phyloP scores from a whole-genome alignment of 164 flowering plant species.

The Kalanchoe fedtschenkoi region DNA sequence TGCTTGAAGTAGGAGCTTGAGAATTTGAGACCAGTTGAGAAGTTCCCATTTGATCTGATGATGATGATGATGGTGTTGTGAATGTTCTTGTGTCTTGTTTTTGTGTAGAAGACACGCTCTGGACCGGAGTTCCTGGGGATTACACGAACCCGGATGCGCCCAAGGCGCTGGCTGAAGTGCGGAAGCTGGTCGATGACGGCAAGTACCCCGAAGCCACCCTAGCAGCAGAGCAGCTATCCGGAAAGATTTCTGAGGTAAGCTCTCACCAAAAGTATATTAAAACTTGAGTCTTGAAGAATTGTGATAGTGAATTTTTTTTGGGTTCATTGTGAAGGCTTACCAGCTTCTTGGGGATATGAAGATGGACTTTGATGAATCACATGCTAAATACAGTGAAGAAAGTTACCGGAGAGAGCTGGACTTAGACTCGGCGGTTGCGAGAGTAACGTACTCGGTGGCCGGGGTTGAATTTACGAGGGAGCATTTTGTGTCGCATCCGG shows the following conservation, averaged over 20 bases:
- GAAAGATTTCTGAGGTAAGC: conserved; percentile 58
- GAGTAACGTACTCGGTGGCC: conserved; percentile 46
- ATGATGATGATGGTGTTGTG: not conserved
- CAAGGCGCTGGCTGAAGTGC: conserved; percentile 47
- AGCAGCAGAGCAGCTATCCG: conserved; percentile 53
- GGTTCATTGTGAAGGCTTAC: conserved; percentile 80
- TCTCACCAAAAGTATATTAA: not conserved
- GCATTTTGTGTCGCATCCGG: conserved; percentile 71
- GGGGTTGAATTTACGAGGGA: conserved; percentile 63
- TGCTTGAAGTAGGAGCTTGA: not conserved
- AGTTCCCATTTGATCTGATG: not conserved
- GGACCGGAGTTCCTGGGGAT: conserved; percentile 85
- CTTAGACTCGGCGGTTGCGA: conserved; percentile 71
- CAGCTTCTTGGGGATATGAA: conserved; percentile 84
- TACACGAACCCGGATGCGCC: conserved; percentile 66
- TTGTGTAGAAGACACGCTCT: conserved; percentile 61
- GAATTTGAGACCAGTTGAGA: not conserved
- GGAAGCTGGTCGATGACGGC: conserved; percentile 65
- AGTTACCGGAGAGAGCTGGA: conserved; percentile 76
- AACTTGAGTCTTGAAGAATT: not conserved
- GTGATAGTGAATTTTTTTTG: conserved; percentile 13
- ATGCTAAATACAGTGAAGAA: conserved; percentile 29
- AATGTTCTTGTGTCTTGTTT: not conserved
- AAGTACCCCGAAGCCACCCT: conserved; percentile 57
- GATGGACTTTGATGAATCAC: conserved; percentile 69